Percentiles rank a stretch among this genome's conserved stretches.
Conservation (phyloP, 495 filamentous ascomycete genomes). For the Xylaria scruposa region DNA sequence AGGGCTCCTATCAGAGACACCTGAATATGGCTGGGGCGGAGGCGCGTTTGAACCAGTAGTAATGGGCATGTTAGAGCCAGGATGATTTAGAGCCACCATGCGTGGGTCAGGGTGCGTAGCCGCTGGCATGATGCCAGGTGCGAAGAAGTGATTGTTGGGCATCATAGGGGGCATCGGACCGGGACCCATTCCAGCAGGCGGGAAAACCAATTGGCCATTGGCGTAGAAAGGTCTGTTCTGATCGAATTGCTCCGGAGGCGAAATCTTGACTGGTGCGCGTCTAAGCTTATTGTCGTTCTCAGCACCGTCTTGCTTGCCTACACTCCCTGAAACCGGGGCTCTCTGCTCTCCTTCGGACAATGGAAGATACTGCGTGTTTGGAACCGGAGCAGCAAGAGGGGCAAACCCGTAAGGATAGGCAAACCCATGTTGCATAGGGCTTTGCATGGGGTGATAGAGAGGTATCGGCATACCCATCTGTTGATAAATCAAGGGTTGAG, state of each 20-base stretch:
- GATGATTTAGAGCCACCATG: conserved; percentile 15
- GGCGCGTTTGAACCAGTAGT: conserved; percentile 1
- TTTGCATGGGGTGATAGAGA: conserved; percentile 28
- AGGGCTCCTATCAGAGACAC: conserved; percentile 9
- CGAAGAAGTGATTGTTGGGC: conserved; percentile 28
- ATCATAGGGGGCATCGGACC: conserved; percentile 30
- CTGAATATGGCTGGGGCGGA: conserved; percentile 17
- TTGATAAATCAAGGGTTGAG: conserved; percentile 24
- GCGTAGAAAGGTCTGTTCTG: conserved; percentile 51
- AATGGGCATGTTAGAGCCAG: neutral
- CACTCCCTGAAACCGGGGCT: conserved; percentile 30
- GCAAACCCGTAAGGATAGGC: conserved; percentile 41
- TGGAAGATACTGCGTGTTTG: conserved; percentile 21
- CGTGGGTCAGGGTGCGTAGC: conserved; percentile 21
- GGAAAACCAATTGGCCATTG: conserved; percentile 58
- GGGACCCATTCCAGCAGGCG: conserved; percentile 35
- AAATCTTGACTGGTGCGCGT: conserved; percentile 48
- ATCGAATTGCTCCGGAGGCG: conserved; percentile 54
- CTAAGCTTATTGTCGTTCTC: conserved; percentile 39
- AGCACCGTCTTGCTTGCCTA: conserved; percentile 38
- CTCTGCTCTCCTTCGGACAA: conserved; percentile 31
- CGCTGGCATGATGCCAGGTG: conserved; percentile 25
- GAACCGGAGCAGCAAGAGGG: conserved; percentile 25
- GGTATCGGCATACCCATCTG: conserved; percentile 39
- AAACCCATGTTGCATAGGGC: conserved; percentile 29